These are phyloP conservation scores for Cyberlindnera xishuangbannaensis DNA, from an alignment of 805 yeast genomes.

Conservation along the genomic window DNA sequence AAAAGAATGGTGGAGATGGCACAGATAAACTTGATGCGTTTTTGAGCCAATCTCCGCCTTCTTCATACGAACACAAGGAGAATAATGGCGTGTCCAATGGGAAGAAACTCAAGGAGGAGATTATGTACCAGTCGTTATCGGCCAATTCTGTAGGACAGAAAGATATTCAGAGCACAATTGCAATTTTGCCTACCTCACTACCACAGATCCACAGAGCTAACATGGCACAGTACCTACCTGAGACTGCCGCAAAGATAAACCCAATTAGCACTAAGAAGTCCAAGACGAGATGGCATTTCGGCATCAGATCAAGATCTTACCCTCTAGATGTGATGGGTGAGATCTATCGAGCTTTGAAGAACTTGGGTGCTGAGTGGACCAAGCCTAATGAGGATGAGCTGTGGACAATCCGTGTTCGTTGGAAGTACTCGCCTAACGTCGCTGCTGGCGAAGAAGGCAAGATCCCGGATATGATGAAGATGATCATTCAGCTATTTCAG, in stretches of 20 bases:
- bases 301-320: constrained; percentile 91
- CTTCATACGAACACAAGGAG: constrained; percentile 15
- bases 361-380: constrained; percentile 96
- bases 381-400: constrained; percentile 90
- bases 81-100: constrained; percentile 6
- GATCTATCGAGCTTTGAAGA: constrained; percentile 87
- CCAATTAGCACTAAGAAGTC: constrained; percentile 74
- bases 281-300: constrained; percentile 97
- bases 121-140: constrained; percentile 27
- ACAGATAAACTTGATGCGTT: constrained; percentile 52
- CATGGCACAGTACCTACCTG: constrained; percentile 62
- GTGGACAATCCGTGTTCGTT: constrained; percentile 93
- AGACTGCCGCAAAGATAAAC: constrained; percentile 39
- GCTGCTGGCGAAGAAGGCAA: constrained; percentile 17
- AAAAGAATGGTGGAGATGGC: constrained; percentile 11
- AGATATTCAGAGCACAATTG: constrained; percentile 64
- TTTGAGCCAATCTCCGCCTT: constrained; percentile 54
- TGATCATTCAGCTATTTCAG: constrained; percentile 95
- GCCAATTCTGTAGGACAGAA: constrained; percentile 23
- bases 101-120: constrained; percentile 26
- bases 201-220: constrained; percentile 93
- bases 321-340: constrained; percentile 99
- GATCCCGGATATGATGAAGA: constrained; percentile 81
- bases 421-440: constrained; percentile 63
- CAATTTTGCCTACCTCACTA: constrained; percentile 87